These are phyloP conservation scores for Elymus sibiricus DNA, from an alignment of 176 grass and related monocot genomes.

Conservation along the genomic window DNA sequence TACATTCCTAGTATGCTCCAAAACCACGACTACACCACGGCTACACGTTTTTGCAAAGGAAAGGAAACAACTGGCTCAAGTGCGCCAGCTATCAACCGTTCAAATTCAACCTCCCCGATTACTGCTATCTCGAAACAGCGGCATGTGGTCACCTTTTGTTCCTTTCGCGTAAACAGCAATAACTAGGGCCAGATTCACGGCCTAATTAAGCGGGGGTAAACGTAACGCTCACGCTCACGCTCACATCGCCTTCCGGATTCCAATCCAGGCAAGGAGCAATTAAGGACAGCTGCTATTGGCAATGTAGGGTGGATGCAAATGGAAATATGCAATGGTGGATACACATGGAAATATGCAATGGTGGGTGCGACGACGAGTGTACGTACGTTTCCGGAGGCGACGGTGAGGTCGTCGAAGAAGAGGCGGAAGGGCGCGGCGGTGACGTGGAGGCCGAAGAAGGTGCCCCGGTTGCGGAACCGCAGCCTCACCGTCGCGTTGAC, in stretches of 20 bases:
- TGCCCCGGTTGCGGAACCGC: conserved; percentile 79
- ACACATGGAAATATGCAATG: not conserved
- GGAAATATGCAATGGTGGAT: not conserved
- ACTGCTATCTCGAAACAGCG: not conserved
- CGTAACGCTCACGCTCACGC: not conserved
- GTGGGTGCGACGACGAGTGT: not conserved
- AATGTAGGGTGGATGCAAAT: not conserved
- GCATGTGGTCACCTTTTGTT: not conserved
- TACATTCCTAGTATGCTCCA: too few relatives aligned
- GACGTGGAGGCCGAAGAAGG: conserved; percentile 98
- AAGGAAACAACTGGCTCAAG: not conserved
- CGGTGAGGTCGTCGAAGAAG: conserved; percentile 80
- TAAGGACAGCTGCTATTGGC: not conserved
- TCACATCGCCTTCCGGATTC: not conserved
- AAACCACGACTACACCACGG: too few relatives aligned
- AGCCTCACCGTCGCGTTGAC: conserved; percentile 88
- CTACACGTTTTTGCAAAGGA: too few relatives aligned
- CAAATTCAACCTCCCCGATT: not conserved
- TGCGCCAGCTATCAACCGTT: not conserved
- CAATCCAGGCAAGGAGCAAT: not conserved
- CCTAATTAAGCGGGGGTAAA: not conserved
- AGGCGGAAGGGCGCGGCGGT: conserved; percentile 68
- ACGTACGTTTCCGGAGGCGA: conserved; percentile 80
- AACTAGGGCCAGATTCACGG: not conserved
- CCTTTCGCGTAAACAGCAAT: not conserved